A percentile compares a stretch with the other conserved stretches of the same genome.
Conservation (phyloP, 2,329 filamentous ascomycete species). For the Fusarium nygamai region DNA sequence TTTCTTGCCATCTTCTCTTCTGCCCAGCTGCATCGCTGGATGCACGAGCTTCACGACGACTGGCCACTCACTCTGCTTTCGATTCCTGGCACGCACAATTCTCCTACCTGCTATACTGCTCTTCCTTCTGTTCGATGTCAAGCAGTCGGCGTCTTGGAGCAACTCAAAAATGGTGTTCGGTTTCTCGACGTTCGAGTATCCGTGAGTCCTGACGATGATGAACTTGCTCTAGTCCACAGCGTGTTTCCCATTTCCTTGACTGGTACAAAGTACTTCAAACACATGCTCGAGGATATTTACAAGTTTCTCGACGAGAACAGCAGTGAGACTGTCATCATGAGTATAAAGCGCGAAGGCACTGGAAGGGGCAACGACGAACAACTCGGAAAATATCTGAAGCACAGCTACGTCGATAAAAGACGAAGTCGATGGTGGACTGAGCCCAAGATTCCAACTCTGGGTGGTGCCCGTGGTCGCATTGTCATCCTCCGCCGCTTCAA, state of each 20-base stretch:
- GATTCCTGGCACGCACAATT: constrained; percentile 96
- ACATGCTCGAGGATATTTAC: constrained; percentile 76
- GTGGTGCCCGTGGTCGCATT: constrained; percentile 82
- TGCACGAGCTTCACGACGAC: constrained; percentile 77
- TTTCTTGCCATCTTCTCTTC: constrained; percentile 76
- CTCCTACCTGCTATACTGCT: constrained; percentile 83
- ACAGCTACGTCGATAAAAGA: constrained; percentile 72
- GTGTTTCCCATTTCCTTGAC: constrained; percentile 89
- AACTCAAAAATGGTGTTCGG: constrained; percentile 89
- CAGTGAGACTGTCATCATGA: constrained; percentile 84
- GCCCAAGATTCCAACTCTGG: constrained; percentile 79
- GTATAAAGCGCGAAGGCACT: constrained; percentile 89
- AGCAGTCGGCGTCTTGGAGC: constrained; percentile 77
- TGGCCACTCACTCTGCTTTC: constrained; percentile 82
- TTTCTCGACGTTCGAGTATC: constrained; percentile 91
- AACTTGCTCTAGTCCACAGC: constrained; percentile 85
- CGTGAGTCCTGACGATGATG: constrained; percentile 64
- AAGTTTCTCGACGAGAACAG: constrained; percentile 81
- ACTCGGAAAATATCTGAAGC: constrained; percentile 76
- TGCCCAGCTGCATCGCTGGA: constrained; percentile 78
- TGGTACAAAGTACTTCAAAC: constrained; percentile 80
- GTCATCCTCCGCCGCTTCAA: constrained; percentile 85
- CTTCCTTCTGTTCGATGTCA: constrained; percentile 95
- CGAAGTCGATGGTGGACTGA: constrained; percentile 79
- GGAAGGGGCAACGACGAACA: constrained; percentile 83